Evolutionary conservation across 2,329 filamentous ascomycete species (phyloP), one percentile per base, ranked within the genome.

Genomic region (Aspergillus aculeatus): DNA sequence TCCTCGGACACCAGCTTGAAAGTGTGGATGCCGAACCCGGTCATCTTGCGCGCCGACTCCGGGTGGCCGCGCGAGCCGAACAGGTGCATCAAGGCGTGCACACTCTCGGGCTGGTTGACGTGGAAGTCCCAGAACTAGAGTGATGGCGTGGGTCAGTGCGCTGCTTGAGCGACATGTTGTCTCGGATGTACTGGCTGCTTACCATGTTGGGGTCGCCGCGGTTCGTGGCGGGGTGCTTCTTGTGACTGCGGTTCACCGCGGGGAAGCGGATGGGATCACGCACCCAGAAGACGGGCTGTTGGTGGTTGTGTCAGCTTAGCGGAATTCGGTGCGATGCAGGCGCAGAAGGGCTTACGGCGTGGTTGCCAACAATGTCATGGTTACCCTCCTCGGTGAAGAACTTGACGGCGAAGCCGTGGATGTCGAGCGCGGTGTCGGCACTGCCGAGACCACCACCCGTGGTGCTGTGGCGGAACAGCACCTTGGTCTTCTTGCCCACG

Each of bases 191-290:
- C 26, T 29, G 26, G 26, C 26, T 29, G 62, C 68, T 67, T 54
- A 76, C 77, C 69, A 84, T 84, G 51, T 84, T 86, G 24, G 84
- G 83, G 71, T 88, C 84, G n/a, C 83, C 85, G 1, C 88, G 73
- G 68, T 89, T 84, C 0, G 85, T 89, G 59, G 83, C 79, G 0
- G 87, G 87, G 64, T 90, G 76, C 14, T 86, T 80, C 78, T 90
- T 90, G 70, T 90, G 87, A 0, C 86, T 88, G 67, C 89, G 69
- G 57, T 78, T 79, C 53, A 80, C 59, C 2, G 72, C 72, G 2
- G 77, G 77, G 55, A 80, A 80, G 55, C 78, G 77, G 54, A 75
- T 65, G 11, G 78, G 77, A 56, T 81, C 78, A 3, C 78, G 72
- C 47, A 80, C 72, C 60, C 80, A 80, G 68, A 80, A 80, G 9